Conservation (phyloP, 306 rosid genomes). For the Fragaria ananassa region DNA sequence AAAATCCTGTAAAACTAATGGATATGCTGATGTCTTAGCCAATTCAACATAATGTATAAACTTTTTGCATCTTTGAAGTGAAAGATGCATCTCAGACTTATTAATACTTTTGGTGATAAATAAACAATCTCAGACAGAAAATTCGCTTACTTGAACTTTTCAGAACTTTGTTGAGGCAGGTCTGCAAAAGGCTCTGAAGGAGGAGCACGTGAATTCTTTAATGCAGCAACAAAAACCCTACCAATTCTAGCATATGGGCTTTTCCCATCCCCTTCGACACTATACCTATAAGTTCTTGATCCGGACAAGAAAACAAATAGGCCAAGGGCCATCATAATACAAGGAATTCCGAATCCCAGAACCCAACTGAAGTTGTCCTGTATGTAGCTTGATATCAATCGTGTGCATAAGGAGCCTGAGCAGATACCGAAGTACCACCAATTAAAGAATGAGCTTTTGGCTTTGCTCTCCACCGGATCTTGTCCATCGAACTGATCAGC, state of each 20-base stretch:
- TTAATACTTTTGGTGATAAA: not conserved
- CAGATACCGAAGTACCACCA: conserved; percentile 61
- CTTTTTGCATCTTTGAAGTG: not conserved
- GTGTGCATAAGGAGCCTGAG: conserved; percentile 30
- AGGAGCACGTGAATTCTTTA: conserved; percentile 25
- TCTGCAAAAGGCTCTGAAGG: conserved; percentile 22
- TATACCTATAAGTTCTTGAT: conserved; percentile 18
- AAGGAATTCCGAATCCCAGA: conserved; percentile 31
- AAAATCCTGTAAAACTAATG: not conserved
- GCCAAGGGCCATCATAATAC: conserved; percentile 14
- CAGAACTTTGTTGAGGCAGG: conserved; percentile 15
- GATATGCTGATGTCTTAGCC: not conserved
- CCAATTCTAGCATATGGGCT: conserved; percentile 38
- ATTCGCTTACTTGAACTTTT: conserved; percentile 30
- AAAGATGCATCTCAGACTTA: not conserved
- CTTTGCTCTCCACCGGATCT: conserved; percentile 47
- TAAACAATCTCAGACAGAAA: not conserved
- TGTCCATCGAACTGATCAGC: conserved; percentile 60
- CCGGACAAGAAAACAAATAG: conserved; percentile 18
- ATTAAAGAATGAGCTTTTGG: conserved; percentile 65
- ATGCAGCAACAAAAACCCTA: conserved; percentile 31
- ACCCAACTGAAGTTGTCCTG: conserved; percentile 35
- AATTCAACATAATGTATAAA: not conserved
- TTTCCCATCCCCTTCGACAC: not conserved
- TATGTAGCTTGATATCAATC: conserved; percentile 31